These are phyloP conservation scores for Cladosporium colombiae DNA, from an alignment of 2,329 filamentous ascomycete genomes.

Conservation along the genomic window DNA sequence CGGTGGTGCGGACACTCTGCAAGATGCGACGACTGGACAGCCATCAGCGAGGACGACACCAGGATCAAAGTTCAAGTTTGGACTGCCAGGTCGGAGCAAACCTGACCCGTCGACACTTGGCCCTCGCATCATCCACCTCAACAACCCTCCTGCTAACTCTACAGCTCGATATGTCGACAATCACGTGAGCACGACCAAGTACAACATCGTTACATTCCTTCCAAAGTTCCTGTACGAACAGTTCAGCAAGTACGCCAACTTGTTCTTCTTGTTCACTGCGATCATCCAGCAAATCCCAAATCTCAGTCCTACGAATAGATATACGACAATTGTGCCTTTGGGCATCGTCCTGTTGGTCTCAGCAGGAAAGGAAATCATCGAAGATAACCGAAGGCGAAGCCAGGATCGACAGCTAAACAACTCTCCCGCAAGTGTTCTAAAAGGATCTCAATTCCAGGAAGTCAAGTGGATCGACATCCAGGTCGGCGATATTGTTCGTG, in stretches of 20 bases:
- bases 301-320: constrained; percentile 91
- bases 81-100: constrained; percentile 75
- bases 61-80: constrained; percentile 84
- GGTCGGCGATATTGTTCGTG: constrained; percentile 88
- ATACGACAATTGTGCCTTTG: constrained; percentile 95
- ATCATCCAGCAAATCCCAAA: constrained; percentile 91
- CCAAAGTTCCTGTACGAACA: constrained; percentile 98
- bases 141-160: constrained; percentile 91
- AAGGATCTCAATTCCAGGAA: constrained; percentile 80
- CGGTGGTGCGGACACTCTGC: constrained; percentile 38
- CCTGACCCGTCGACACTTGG: constrained; percentile 88
- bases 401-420: constrained; percentile 87
- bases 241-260: constrained; percentile 98
- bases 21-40: constrained; percentile 19
- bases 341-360: constrained; percentile 90
- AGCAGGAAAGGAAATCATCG: constrained; percentile 88
- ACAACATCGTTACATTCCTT: constrained; percentile 88
- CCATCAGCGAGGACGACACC: constrained; percentile 49
- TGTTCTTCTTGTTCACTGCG: constrained; percentile 99
- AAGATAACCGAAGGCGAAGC: constrained; percentile 86
- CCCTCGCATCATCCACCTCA: constrained; percentile 89
- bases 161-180: constrained; percentile 92
- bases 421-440: constrained; percentile 79
- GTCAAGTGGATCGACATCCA: constrained; percentile 92
- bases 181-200: constrained; percentile 96